Base-by-base conservation (phyloP, 2,329 filamentous ascomycete species). In the Zalaria obscura region DNA sequence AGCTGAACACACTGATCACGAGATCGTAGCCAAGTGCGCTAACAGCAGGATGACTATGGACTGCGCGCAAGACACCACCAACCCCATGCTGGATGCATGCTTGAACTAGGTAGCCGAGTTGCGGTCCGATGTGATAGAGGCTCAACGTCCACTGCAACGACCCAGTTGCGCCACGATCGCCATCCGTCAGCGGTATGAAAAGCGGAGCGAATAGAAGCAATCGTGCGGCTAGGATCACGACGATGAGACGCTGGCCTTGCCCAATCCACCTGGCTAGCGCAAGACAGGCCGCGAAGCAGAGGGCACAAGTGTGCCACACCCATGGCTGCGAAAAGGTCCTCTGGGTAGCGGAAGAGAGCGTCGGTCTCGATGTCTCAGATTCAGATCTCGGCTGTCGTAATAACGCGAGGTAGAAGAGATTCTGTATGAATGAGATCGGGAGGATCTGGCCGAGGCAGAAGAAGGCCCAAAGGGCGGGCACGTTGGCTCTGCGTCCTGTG, bases 401-500 rank as follows among this genome's bases (percentile, higher is more conserved):
- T 8, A 57, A 36, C 6, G 53, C 52, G n/a, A 59, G 35, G 38
- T 54, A 57, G 44, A 60, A 55, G 6, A 60, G 44, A 27, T 57
- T 57, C 40, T 54, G 55, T 3, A 52, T 46, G 40, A 59, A 60
- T 1, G 55, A 57, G 6, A 57, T 52, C 1, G 56, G 56, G 18
- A 60, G 41, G 27, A 60, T 59, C 43, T 60, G 55, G n/a, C 45
- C 46, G 5, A 60, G 44, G n/a, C 43, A 48, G 38, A 60, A 55
- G 42, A 56, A 60, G 0, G 54, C 50, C 54, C 54, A 57, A 4
- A 58, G 47, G 4, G 49, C 40, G 4, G 55, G 55, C 0, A 59
- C 43, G 4, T 40, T 40, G n/a, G 43, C 42, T n/a, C 45, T 46
- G 10, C 45, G 43, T 11, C 55, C n/a, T n/a, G n/a, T n/a, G n/a